Evolutionary conservation across 192 early-diverging fungal genomes (phyloP), one percentile per base, ranked within the genome.

Genomic region (Entrophospora sp.): DNA sequence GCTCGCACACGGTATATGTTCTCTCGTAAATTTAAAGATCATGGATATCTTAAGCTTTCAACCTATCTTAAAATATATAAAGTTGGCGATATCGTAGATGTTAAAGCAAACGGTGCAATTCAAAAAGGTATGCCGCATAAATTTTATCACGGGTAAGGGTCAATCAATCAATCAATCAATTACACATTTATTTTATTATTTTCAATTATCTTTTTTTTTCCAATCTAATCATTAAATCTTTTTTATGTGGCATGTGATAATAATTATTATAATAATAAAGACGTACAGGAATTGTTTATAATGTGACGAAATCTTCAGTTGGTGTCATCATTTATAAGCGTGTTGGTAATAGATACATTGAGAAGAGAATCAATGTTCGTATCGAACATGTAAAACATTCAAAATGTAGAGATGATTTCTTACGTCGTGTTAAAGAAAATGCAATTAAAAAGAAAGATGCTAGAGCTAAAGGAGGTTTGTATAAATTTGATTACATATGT

Each of bases 81-180:
- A 87, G 91, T 95, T 58, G 96, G 96, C 61, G 96, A 98, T 77
- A 94, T 98, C 67, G 95, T 97, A 61, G 95, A 98, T 81, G 92
- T 98, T 84, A 95, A 94, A 89, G 94, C 91, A 61, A 93, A 96
- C 84, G 94, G 90, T 82, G 94, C 96, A 69, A 80, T 95, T 78
- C 96, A 98, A 82, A 94, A 94, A 89, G 96, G 96, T 81, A 89
- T 98, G 89, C 96, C 96, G 71, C 96, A 98, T 93, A 98, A 96
- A 89, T 98, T 88, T 89, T 98, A 98, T 89, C 96, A 98, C 81
- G 94, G 92, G 87, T 88, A n/a, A n/a, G n/a, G n/a, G n/a, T n/a
- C n/a, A n/a, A n/a, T n/a, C n/a, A n/a, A n/a, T n/a, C n/a, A n/a
- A n/a, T n/a, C n/a, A n/a, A n/a, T n/a, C n/a, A n/a, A n/a, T n/a